These are phyloP conservation scores for Cyclocybe aegerita DNA, from an alignment of 768 basidiomycete species.

Conservation along the genomic window DNA sequence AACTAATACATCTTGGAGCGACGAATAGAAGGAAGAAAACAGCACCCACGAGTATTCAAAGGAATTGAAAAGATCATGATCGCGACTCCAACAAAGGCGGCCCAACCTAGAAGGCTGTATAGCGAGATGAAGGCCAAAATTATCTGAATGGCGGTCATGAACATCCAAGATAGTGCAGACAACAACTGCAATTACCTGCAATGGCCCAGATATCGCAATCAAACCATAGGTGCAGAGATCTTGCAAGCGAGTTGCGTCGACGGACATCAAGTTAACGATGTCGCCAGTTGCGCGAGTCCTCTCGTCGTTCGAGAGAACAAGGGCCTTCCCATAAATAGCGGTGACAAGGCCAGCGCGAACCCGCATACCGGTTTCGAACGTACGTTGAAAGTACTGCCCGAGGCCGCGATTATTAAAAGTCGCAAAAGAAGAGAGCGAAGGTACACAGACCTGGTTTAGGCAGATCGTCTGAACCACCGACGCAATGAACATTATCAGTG, in stretches of 20 bases:
- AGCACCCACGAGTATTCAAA: slow-evolving; percentile 55
- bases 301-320: slow-evolving; percentile 86
- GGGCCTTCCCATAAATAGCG: slow-evolving; percentile 81
- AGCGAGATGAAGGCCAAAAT: slow-evolving; percentile 86
- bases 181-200: slow-evolving; percentile 53
- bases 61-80: slow-evolving; percentile 87
- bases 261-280: slow-evolving; percentile 93
- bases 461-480: slow-evolving; percentile 78
- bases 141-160: slow-evolving; percentile 46
- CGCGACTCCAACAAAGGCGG: slow-evolving; percentile 85
- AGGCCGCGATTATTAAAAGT: background rate
- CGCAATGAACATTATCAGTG: slow-evolving; percentile 75
- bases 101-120: slow-evolving; percentile 89
- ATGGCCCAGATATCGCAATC: slow-evolving; percentile 82
- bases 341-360: slow-evolving; percentile 86
- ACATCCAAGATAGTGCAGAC: background rate
- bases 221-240: slow-evolving; percentile 83
- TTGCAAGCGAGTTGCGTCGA: slow-evolving; percentile 77
- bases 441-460: slow-evolving; percentile 66
- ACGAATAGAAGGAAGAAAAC: background rate
- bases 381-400: slow-evolving; percentile 78
- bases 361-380: slow-evolving; percentile 90
- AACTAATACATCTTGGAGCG: slow-evolving; percentile 22
- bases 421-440: background rate
- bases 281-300: slow-evolving; percentile 82